These are phyloP conservation scores for Dendrobium officinale DNA, from an alignment of 106 monocot species.

Conservation along the genomic window DNA sequence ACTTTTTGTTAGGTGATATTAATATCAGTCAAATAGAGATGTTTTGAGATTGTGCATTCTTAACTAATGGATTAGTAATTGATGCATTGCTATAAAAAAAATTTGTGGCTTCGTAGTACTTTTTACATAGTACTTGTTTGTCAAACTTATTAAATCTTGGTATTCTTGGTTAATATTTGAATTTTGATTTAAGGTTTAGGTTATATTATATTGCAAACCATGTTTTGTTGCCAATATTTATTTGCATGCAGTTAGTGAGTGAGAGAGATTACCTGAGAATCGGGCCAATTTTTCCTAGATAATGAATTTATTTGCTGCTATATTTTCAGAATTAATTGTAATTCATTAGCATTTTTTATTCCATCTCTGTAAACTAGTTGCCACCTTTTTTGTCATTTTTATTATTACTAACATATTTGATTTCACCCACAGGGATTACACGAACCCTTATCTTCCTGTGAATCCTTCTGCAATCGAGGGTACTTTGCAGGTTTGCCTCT, in stretches of 20 bases:
- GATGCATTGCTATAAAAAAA: background rate
- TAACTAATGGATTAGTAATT: background rate
- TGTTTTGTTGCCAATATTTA: background rate
- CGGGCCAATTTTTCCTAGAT: background rate
- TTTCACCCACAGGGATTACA: slow-evolving; percentile 46
- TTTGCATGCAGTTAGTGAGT: background rate
- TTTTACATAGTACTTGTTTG: background rate
- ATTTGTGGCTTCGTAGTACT: background rate
- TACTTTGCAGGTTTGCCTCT: slow-evolving; percentile 45
- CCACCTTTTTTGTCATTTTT: background rate
- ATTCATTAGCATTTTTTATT: background rate
- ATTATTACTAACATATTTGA: background rate
- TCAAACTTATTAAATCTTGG: background rate
- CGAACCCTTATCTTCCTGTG: slow-evolving; percentile 74
- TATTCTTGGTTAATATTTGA: background rate
- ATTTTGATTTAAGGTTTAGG: background rate
- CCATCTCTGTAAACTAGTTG: background rate
- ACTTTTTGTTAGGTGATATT: background rate
- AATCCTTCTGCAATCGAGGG: slow-evolving; percentile 76
- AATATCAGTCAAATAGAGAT: background rate
- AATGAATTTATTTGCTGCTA: background rate
- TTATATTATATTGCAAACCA: background rate
- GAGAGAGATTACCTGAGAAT: background rate
- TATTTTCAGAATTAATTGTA: background rate
- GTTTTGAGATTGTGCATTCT: background rate